Evolutionary conservation across 1,139 yeast species (phyloP).

Genomic region (Pichia sp.): DNA sequence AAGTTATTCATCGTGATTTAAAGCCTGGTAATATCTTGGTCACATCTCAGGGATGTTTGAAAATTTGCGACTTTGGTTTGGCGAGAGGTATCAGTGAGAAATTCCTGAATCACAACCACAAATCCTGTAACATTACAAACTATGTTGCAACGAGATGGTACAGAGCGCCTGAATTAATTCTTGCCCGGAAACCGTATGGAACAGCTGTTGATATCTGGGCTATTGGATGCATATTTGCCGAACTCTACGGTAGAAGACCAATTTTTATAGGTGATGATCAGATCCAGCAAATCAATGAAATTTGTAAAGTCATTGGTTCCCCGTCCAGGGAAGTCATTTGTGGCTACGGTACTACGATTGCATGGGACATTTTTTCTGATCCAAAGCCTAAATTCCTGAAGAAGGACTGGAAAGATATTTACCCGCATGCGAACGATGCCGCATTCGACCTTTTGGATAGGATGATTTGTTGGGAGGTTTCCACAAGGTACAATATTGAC

Average conservation of each 20-base stretch:
- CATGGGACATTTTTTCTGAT: slow-evolving; percentile 35
- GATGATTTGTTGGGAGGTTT: slow-evolving; percentile 58
- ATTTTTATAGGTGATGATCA: slow-evolving; percentile 66
- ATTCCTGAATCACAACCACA: slow-evolving; percentile 31
- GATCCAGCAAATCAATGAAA: slow-evolving; percentile 54
- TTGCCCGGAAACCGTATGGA: slow-evolving; percentile 72
- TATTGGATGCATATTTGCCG: slow-evolving; percentile 72
- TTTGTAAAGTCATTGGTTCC: slow-evolving; percentile 55
- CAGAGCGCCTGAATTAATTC: slow-evolving; percentile 94
- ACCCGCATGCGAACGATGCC: slow-evolving; percentile 48
- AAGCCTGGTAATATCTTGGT: slow-evolving; percentile 92
- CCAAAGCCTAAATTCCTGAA: slow-evolving; percentile 34
- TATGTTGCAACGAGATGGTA: slow-evolving; percentile 97
- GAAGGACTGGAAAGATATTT: slow-evolving; percentile 42
- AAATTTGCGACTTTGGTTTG: slow-evolving; percentile 93
- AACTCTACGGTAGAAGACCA: slow-evolving; percentile 65
- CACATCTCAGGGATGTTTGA: slow-evolving; percentile 92
- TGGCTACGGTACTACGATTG: slow-evolving; percentile 24
- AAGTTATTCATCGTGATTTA: slow-evolving; percentile 87
- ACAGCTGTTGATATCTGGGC: slow-evolving; percentile 70
- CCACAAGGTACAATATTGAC: slow-evolving; percentile 38
- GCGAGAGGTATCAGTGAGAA: slow-evolving; percentile 65
- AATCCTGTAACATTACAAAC: slow-evolving; percentile 50
- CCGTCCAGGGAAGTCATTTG: slow-evolving; percentile 40
- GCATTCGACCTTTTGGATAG: slow-evolving; percentile 43